These are phyloP conservation scores for Fraxinus xanthoxyloides DNA, from an alignment of 305 asterid genomes.

Conservation along the genomic window DNA sequence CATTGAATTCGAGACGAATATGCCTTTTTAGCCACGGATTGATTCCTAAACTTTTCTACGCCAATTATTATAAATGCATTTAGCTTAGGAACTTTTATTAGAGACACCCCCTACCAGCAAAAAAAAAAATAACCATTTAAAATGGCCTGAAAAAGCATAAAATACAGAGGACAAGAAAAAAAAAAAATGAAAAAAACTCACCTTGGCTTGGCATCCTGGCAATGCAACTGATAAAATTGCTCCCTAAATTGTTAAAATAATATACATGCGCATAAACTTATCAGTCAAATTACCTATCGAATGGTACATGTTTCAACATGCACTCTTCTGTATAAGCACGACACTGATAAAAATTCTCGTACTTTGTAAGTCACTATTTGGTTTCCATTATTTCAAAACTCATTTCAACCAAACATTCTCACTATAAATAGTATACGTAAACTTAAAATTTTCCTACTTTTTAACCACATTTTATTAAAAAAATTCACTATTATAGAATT, in stretches of 20 bases:
- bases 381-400: too few relatives aligned
- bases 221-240: constrained; percentile 81
- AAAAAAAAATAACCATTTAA: neutral
- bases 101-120: constrained; percentile 64
- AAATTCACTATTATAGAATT: too few relatives aligned
- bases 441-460: too few relatives aligned
- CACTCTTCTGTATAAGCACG: too few relatives aligned
- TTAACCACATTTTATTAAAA: too few relatives aligned
- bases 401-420: too few relatives aligned
- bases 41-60: constrained; percentile 65
- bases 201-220: constrained; percentile 79
- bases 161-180: neutral
- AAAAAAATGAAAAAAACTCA: neutral
- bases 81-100: constrained; percentile 64
- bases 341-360: too few relatives aligned
- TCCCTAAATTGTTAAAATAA: constrained; percentile 47
- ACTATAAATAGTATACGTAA: too few relatives aligned
- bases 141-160: neutral
- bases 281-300: neutral
- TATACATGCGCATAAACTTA: neutral
- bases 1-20: constrained; percentile 55
- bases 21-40: constrained; percentile 50
- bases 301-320: too few relatives aligned
- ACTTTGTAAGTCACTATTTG: too few relatives aligned
- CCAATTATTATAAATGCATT: constrained; percentile 63